phyloP scores from a whole-genome alignment of 148 eudicot species.

The Linanthus parryae region DNA sequence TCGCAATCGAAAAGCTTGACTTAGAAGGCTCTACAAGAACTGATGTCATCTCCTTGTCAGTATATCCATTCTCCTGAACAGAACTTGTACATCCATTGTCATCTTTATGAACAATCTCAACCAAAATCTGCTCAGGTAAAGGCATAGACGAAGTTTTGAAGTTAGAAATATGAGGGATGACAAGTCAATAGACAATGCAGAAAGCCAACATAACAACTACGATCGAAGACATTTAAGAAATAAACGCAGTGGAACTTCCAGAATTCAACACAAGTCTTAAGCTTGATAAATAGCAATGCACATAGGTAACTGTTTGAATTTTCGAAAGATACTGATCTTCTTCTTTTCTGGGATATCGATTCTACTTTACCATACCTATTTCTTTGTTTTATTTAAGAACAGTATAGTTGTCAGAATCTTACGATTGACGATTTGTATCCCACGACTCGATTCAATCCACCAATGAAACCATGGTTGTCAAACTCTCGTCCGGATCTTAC shows the following conservation, averaged over 20 bases:
- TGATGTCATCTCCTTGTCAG: conserved; percentile 36
- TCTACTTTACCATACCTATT: no score
- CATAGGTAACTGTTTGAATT: not conserved
- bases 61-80: conserved; percentile 43
- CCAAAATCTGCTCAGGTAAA: conserved; percentile 62
- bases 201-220: not conserved
- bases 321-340: not conserved
- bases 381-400: no score
- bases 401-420: no score
- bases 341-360: no score
- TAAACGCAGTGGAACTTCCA: not conserved
- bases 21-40: conserved; percentile 64
- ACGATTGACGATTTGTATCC: no score
- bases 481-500: no score
- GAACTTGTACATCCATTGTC: conserved; percentile 25
- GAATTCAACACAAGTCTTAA: not conserved
- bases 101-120: conserved; percentile 50
- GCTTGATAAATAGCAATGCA: conserved; percentile 1
- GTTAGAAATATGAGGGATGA: not conserved
- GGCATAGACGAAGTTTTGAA: conserved; percentile 3
- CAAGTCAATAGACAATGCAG: not conserved
- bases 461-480: no score
- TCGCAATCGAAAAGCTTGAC: conserved; percentile 62
- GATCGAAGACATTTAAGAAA: not conserved
- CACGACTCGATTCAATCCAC: no score